phyloP scores from a whole-genome alignment of 768 basidiomycete genomes.

The Mycena kentingensis region DNA sequence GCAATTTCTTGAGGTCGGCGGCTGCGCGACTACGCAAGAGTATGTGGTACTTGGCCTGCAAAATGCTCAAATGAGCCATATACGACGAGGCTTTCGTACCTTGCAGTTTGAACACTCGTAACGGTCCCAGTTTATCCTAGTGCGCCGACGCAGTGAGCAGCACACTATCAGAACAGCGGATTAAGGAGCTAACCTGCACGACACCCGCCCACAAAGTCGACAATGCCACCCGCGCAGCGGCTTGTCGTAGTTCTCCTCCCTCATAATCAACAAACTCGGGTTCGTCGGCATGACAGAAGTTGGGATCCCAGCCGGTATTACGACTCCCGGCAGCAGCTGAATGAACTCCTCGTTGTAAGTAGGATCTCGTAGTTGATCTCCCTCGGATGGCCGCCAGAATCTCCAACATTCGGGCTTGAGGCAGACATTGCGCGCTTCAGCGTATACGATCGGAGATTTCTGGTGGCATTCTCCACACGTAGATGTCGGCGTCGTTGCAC shows the following conservation, averaged over 20 bases:
- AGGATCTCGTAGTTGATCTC: neutral
- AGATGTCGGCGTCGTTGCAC: neutral
- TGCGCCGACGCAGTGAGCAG: neutral
- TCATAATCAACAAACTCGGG: too few species aligned
- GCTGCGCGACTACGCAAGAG: too few species aligned
- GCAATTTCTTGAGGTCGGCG: too few species aligned
- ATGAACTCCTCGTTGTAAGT: neutral
- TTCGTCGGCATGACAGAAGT: neutral
- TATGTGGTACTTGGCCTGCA: too few species aligned
- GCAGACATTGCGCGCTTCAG: neutral
- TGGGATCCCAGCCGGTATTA: neutral
- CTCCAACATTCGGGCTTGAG: neutral
- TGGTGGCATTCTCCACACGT: neutral
- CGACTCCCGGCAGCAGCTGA: neutral
- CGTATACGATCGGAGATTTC: neutral
- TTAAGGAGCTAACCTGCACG: neutral
- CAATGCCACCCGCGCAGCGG: constrained; percentile 4
- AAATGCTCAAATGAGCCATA: too few species aligned
- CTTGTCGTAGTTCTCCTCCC: neutral
- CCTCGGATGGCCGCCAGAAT: neutral
- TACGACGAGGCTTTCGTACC: neutral
- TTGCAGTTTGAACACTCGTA: neutral
- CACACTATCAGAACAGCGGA: neutral
- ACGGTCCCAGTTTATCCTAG: neutral
- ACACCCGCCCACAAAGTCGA: constrained; percentile 1